Base-by-base conservation (phyloP, 495 filamentous ascomycete species). In the Tuber aestivum region DNA sequence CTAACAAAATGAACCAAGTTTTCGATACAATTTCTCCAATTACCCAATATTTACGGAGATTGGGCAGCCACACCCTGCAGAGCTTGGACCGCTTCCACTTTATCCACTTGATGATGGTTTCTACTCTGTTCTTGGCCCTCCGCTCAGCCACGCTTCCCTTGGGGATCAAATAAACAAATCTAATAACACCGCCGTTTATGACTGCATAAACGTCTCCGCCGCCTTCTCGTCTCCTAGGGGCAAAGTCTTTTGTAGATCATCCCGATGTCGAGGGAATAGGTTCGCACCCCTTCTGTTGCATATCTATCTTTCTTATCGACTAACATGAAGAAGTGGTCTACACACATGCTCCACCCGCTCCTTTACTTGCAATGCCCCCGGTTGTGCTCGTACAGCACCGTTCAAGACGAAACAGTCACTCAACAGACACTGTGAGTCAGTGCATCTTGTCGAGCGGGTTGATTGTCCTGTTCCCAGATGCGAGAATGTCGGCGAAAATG, bases 401-500 rank as follows among this genome's bases (percentile, higher is more conserved):
- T 61, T 61, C 50, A 32, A 32, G 12, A 61, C 50, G 3, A 61
- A 32, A 16, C 50, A 61, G n/a, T 10, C n/a, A 0, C 50, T 61
- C n/a, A 61, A 61, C 50, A 9, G 50, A 32, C 50, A 61, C 12
- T 32, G 16, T 61, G 50, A 61, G 50, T 3, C 0, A 3, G 27
- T 14, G 27, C 50, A 61, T 4, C 50, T 61, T 5, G n/a, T 1
- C 0, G 9, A 16, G 16, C n/a, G n/a, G 9, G 0, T 27, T 16
- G 18, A 76, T 27, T 76, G 74, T 23, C 74, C 71, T 0, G 27
- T 73, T 1, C 45, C 45, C 5, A 44, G 48, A 18, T 76, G 71
- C n/a, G 1, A 1, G 4, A n/a, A 48, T 20, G n/a, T 37, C 6
- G 74, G 74, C 8, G 42, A 65, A 8, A 74, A 35, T 0, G 74